phyloP scores from a whole-genome alignment of 2,329 filamentous ascomycete species.

The Neobulgaria alba region DNA sequence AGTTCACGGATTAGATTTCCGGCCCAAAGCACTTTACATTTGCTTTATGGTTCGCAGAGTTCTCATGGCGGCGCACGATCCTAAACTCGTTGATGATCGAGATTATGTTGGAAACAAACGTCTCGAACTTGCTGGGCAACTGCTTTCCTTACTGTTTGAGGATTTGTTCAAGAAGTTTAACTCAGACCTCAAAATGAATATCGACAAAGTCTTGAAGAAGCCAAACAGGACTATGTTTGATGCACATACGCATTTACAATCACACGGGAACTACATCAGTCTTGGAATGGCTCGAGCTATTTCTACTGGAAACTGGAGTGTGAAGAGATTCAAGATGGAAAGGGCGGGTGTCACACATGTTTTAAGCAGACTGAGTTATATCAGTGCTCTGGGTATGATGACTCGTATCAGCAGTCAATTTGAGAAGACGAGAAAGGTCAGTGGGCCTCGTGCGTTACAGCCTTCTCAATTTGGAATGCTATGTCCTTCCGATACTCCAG shows the following conservation, averaged over 20 bases:
- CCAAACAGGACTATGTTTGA: slow-evolving; percentile 86
- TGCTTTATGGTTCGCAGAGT: slow-evolving; percentile 97
- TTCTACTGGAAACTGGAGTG: slow-evolving; percentile 93
- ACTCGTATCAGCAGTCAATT: slow-evolving; percentile 97
- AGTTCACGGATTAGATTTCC: slow-evolving; percentile 84
- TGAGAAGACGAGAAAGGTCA: slow-evolving; percentile 96
- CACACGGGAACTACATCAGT: slow-evolving; percentile 80
- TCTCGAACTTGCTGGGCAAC: slow-evolving; percentile 86
- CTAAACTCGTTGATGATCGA: slow-evolving; percentile 84
- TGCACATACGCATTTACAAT: slow-evolving; percentile 73
- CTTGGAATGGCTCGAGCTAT: slow-evolving; percentile 92
- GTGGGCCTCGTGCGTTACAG: slow-evolving; percentile 88
- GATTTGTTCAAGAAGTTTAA: slow-evolving; percentile 97
- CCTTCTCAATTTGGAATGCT: slow-evolving; percentile 98
- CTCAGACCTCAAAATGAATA: slow-evolving; percentile 78
- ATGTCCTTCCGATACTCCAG: slow-evolving; percentile 92
- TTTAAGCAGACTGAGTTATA: slow-evolving; percentile 89
- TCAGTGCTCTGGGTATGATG: slow-evolving; percentile 98
- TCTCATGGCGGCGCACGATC: slow-evolving; percentile 85
- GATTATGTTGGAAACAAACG: slow-evolving; percentile 99
- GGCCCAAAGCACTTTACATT: slow-evolving; percentile 93
- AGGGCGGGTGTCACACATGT: slow-evolving; percentile 94
- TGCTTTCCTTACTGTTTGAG: slow-evolving; percentile 89
- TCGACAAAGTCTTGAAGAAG: slow-evolving; percentile 94
- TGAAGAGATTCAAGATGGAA: slow-evolving; percentile 99